Conservation (phyloP, 2,329 filamentous ascomycete species). For the Hypomyces perniciosus region DNA sequence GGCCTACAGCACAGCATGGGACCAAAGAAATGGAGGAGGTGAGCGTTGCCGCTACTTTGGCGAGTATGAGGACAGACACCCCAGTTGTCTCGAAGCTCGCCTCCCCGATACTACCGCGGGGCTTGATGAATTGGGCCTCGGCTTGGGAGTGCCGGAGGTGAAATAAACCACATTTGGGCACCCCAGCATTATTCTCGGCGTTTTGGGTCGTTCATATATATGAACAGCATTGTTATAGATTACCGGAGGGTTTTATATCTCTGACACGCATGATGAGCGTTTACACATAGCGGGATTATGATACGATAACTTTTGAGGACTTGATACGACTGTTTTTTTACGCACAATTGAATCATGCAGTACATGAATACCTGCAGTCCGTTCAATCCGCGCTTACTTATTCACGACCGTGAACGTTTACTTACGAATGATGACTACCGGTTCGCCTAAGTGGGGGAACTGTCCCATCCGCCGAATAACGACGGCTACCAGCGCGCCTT, state of each 20-base stretch:
- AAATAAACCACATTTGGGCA: neutral
- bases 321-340: neutral
- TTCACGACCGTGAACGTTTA: too few relatives aligned
- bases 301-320: neutral
- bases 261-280: constrained; percentile 6
- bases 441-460: too few relatives aligned
- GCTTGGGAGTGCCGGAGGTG: constrained; percentile 16
- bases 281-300: constrained; percentile 11
- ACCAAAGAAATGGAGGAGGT: constrained; percentile 17
- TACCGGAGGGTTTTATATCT: neutral
- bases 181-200: neutral
- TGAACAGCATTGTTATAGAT: neutral
- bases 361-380: neutral
- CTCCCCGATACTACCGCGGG: constrained; percentile 7
- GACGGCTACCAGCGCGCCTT: neutral
- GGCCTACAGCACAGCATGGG: constrained; percentile 2
- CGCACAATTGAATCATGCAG: neutral
- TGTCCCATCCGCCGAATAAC: too few relatives aligned
- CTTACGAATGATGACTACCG: too few relatives aligned
- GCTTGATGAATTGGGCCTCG: constrained; percentile 17
- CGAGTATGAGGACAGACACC: constrained; percentile 19
- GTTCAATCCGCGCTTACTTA: neutral
- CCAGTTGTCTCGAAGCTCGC: constrained; percentile 9
- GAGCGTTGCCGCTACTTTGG: constrained; percentile 19
- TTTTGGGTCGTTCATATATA: neutral